phyloP scores from a whole-genome alignment of 2,329 filamentous ascomycete genomes.

The Penicillium thymicola region DNA sequence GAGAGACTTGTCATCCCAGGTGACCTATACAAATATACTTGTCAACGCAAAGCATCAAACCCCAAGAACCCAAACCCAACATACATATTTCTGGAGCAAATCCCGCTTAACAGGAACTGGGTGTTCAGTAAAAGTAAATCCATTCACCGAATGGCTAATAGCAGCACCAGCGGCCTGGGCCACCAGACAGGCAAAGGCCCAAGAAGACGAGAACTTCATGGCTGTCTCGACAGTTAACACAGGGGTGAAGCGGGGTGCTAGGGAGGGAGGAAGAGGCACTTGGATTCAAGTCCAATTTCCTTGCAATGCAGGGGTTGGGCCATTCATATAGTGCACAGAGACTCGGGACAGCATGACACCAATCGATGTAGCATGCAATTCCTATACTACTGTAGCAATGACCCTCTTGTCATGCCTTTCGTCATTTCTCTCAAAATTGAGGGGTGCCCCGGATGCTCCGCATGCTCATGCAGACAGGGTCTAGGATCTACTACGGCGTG shows the following conservation, averaged over 20 bases:
- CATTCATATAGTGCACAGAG: conserved; percentile 17
- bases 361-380: conserved; percentile 5
- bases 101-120: conserved; percentile 44
- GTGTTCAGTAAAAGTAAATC: conserved; percentile 46
- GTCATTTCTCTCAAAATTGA: conserved; percentile 4
- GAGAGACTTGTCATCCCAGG: conserved; percentile 70
- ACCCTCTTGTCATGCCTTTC: not conserved
- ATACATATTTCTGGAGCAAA: conserved; percentile 55
- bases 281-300: not conserved
- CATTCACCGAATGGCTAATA: conserved; percentile 49
- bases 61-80: conserved; percentile 17
- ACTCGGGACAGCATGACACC: not conserved
- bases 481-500: not conserved
- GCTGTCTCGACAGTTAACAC: conserved; percentile 15
- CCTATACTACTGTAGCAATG: not conserved
- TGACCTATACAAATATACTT: conserved; percentile 46
- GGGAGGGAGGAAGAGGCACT: not conserved
- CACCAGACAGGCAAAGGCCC: conserved; percentile 39
- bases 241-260: not conserved
- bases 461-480: not conserved
- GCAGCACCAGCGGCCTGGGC: conserved; percentile 47
- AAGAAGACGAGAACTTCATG: conserved; percentile 41
- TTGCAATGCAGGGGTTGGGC: conserved; percentile 12
- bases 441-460: conserved; percentile 3
- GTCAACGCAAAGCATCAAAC: conserved; percentile 1